A percentile compares a stretch with the other conserved stretches of the same genome.
Conservation (phyloP, 768 basidiomycete genomes). For the Bullera alba region DNA sequence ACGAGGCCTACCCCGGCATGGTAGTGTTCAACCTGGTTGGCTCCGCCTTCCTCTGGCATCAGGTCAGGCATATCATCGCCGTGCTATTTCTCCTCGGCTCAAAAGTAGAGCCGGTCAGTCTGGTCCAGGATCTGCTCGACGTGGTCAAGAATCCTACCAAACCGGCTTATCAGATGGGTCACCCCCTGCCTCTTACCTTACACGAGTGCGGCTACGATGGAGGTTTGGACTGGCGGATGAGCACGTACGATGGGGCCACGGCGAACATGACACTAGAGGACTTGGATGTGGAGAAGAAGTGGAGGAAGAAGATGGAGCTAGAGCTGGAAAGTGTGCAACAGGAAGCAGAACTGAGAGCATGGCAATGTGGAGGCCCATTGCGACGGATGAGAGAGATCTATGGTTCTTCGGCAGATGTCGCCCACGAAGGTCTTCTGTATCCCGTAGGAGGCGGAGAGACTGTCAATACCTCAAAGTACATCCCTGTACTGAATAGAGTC, state of each 20-base stretch:
- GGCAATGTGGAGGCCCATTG: conserved; percentile 60
- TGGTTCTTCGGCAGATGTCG: conserved; percentile 48
- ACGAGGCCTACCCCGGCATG: conserved; percentile 43
- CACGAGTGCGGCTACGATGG: conserved; percentile 75
- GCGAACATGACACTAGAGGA: conserved; percentile 8
- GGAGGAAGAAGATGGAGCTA: conserved; percentile 24
- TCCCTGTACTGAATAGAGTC: conserved; percentile 60
- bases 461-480: conserved; percentile 59
- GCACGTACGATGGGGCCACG: conserved; percentile 48
- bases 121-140: conserved; percentile 70
- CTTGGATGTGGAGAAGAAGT: conserved; percentile 10
- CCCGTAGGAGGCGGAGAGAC: conserved; percentile 67
- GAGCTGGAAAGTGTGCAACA: conserved; percentile 20
- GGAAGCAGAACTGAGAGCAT: conserved; percentile 48
- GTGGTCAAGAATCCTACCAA: conserved; percentile 52
- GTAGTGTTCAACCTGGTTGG: conserved; percentile 80
- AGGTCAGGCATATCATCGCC: conserved; percentile 91
- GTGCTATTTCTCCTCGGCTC: conserved; percentile 80
- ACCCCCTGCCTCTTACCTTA: conserved; percentile 79
- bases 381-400: conserved; percentile 60
- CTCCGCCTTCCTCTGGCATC: conserved; percentile 86
- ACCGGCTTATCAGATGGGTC: conserved; percentile 90
- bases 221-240: conserved; percentile 62
- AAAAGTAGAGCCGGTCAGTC: conserved; percentile 64
- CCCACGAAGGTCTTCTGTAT: conserved; percentile 49